Evolutionary conservation across 2,329 filamentous ascomycete genomes (phyloP), one percentile per base, ranked within the genome.

Genomic region (Talaromyces atroroseus): DNA sequence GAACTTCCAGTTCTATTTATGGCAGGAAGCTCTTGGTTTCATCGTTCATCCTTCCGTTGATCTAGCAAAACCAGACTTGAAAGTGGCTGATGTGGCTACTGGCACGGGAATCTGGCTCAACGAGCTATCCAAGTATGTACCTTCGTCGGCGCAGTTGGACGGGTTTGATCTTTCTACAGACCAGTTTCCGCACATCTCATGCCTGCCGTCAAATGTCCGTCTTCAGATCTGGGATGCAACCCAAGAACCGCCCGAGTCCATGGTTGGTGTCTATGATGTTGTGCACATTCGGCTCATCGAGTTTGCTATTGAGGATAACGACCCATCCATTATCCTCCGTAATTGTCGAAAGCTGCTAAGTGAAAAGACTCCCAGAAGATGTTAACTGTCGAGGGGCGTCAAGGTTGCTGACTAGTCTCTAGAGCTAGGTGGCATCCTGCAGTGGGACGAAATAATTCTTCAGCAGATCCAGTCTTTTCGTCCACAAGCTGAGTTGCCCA

Each of bases 141-240:
- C 34, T 12, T 3, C 16, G 1, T 20, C 49, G 11, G 32, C 32
- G 18, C 40, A 44, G 18, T 23, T 53, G 24, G 38, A 53, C 20
- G 51, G 51, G 14, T 53, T 29, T 32, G 51, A 47, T 36, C 14
- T 53, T 29, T 53, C 51, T 16, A 2, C 51, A 34, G 51, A 44
- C n/a, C 42, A 34, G 10, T 53, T 53, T 23, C 23, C 24, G 4
- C 21, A 44, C 16, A 23, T 12, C n/a, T 32, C 23, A 20, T 44
- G 26, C 24, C 51, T 45, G 36, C 40, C 51, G 14, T 16, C 40
- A 18, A 47, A 45, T 24, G 24, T 53, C 11, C 14, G 26, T 11
- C 51, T 53, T 4, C 18, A 18, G 5, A 45, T n/a, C 14, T 32
- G 40, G 24, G 51, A 46, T 21, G 51, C 51, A 20, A 14, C n/a